Evolutionary conservation across 1,284 basidiomycete species (phyloP), one percentile per base, ranked within the genome.

Genomic region (Phylloboletellus chloephorus): DNA sequence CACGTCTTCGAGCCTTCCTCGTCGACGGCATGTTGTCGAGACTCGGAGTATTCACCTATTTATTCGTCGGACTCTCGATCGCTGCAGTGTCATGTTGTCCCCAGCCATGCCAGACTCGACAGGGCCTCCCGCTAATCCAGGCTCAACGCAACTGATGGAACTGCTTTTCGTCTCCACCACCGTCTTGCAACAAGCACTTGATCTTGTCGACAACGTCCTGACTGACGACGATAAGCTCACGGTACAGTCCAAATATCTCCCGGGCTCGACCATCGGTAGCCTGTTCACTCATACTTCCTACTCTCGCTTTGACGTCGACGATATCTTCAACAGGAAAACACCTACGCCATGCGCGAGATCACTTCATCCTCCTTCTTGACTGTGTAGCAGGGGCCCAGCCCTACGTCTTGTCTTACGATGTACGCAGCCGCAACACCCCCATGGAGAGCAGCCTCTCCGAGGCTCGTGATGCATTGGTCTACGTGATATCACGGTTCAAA

Each of bases 211-310:
- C 53, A 72, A 78, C 31, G 66, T 74, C 46, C 67, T 89, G 39
- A 72, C 68, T 5, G 69, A 75, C 13, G 79, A 88, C 54, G 73
- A 75, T 13, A 84, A 88, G 54, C 71, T 89, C 37, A 74, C 69
- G n/a, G 67, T 69, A 10, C 67, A 72, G 33, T 87, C 85, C 10
- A 72, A 76, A 52, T 79, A 74, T 53, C 71, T 89, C 38, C 83
- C 85, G 19, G 87, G 87, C 12, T 88, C 86, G 9, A 88, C 87
- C 5, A 89, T 89, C 43, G 86, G 86, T 86, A 60, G 41, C 55
- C 50, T 35, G 17, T 33, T 17, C 33, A n/a, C 26, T 25, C 16
- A 11, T 30, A 6, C 25, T 29, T 24, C 13, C 6, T 25, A 19
- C 33, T 30, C 39, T 23, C 21, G 13, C 16, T 26, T 42, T 38